Evolutionary conservation across 139 green algal genomes (phyloP).

Genomic region (Zygnema circumcarinatum): DNA sequence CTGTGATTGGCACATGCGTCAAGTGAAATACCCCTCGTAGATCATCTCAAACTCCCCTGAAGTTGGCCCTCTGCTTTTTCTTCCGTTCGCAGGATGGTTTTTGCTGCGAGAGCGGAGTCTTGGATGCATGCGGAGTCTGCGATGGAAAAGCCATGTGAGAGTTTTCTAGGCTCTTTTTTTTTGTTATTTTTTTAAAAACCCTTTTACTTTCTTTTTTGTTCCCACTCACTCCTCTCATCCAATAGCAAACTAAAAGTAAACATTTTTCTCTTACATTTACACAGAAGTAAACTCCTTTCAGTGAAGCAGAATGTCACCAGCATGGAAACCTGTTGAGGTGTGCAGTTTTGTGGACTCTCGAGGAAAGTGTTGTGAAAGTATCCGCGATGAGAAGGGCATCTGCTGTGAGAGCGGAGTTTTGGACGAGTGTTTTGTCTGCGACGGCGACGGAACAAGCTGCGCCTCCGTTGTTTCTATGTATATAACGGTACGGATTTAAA

Average conservation of each 20-base stretch:
- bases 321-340: too few relatives aligned
- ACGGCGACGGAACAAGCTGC: slow-evolving; percentile 70
- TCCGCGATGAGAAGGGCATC: slow-evolving; percentile 67
- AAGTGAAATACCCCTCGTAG: too few relatives aligned
- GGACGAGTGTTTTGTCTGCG: slow-evolving; percentile 76
- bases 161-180: too few relatives aligned
- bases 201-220: background rate
- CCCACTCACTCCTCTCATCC: too few relatives aligned
- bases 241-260: too few relatives aligned
- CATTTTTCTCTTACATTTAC: too few relatives aligned
- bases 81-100: too few relatives aligned
- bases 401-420: slow-evolving; percentile 72
- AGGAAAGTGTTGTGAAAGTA: slow-evolving; percentile 65
- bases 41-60: too few relatives aligned
- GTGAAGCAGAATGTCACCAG: slow-evolving; percentile 1
- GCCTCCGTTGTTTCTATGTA: background rate
- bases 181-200: background rate
- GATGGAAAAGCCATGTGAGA: slow-evolving; percentile 52
- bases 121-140: slow-evolving; percentile 74
- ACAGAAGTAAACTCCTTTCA: too few relatives aligned
- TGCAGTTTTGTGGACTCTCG: slow-evolving; percentile 62
- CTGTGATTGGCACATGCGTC: too few relatives aligned
- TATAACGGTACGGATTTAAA: slow-evolving; percentile 6
- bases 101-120: slow-evolving; percentile 63
- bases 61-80: too few relatives aligned